Base-by-base conservation (phyloP, 2,329 filamentous ascomycete species). In the Emergomyces pasteurianus region DNA sequence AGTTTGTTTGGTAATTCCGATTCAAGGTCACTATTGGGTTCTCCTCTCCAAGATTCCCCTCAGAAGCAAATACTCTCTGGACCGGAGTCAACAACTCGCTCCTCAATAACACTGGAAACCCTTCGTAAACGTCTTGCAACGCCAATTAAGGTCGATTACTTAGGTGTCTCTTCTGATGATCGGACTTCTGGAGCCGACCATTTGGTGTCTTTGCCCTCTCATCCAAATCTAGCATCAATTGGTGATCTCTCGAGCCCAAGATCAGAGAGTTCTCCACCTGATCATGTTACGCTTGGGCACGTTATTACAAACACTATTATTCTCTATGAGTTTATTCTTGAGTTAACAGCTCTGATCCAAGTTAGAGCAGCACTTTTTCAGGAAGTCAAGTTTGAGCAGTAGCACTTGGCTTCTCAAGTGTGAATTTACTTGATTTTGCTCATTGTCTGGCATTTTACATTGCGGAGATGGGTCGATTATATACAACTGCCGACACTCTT, bases 241-340 rank as follows among this genome's bases (percentile, higher is more conserved):
- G 46, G 34, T 58, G 49, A 59, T 38, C 53, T 40, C 6, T 63
- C 67, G 2, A 64, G 63, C 10, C 61, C 55, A 6, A 56, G 62
- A 0, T 62, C 61, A 3, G 65, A 66, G 49, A 63, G 67, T 2
- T 62, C 62, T 36, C 59, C 63, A 10, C 65, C 69, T 10, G 75
- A 73, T 56, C 80, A 79, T 10, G 86, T 85, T 8, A 89, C 86
- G 8, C 83, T 94, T 4, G 90, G 87, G 47, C 89, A 92, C 70
- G 78, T 92, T 12, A 76, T 94, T 63, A 92, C 89, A 6, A 94
- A 92, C 71, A 83, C 88, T 47, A 83, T 92, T 61, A 83, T 92
- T 58, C 78, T 91, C 61, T 89, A 94, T 71, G 87, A 88, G 42
- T 94, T 94, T 70, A 74, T 92, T 57, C 79, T 92, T 57, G 89